A percentile compares a stretch with the other conserved stretches of the same genome.
Conservation (phyloP, 179 eudicot genomes). For the Carnegiea gigantea region DNA sequence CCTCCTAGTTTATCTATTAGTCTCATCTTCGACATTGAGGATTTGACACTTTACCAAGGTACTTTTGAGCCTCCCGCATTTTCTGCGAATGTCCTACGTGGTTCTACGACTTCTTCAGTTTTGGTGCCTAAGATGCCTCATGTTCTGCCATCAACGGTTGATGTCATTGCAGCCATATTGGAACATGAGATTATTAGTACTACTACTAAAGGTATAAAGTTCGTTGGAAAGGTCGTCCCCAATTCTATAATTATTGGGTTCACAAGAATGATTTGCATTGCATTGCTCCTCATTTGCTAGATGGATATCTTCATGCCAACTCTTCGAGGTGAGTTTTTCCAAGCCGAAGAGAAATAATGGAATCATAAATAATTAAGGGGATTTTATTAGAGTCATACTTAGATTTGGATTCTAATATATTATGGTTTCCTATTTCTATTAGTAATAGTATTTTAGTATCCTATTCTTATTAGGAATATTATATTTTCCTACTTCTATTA, state of each 20-base stretch:
- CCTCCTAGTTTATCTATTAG: background rate
- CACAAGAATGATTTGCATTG: background rate
- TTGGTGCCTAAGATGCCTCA: background rate
- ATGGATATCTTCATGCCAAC: background rate
- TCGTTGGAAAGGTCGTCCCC: background rate
- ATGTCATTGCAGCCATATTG: background rate
- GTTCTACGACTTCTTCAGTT: background rate
- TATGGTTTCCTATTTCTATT: too few relatives aligned
- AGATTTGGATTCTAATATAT: too few relatives aligned
- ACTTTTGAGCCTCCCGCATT: conserved; percentile 4
- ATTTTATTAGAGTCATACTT: too few relatives aligned
- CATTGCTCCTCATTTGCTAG: background rate
- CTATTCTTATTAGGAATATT: too few relatives aligned
- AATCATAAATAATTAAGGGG: background rate
- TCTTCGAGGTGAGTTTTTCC: background rate
- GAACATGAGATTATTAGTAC: background rate
- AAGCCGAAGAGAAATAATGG: conserved; percentile 5
- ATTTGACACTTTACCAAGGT: background rate
- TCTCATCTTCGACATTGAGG: conserved; percentile 4
- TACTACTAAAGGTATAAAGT: background rate
- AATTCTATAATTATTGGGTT: background rate
- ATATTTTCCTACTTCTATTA: too few relatives aligned
- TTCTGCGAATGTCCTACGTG: background rate
- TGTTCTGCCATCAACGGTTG: background rate
- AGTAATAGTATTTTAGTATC: too few relatives aligned